Evolutionary conservation across 768 basidiomycete genomes (phyloP).

Genomic region (Tricholoma sp.): DNA sequence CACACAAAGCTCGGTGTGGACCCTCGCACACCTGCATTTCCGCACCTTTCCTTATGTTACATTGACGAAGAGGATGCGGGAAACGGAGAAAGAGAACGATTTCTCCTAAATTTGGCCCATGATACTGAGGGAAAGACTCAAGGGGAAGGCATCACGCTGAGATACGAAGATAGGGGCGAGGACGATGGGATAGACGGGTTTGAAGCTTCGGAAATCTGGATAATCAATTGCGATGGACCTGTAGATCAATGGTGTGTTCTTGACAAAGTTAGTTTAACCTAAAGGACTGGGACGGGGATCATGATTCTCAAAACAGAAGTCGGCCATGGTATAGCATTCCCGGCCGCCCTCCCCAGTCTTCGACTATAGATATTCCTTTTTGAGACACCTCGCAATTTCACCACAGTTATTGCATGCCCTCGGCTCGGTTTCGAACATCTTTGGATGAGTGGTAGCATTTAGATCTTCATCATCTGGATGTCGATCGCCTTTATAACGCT

Average conservation of each 20-base stretch:
- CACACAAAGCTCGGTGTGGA: slow-evolving; percentile 32
- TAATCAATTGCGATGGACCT: slow-evolving; percentile 52
- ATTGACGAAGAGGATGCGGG: slow-evolving; percentile 60
- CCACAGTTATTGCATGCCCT: slow-evolving; percentile 29
- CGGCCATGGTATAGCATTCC: no score
- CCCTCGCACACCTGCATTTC: slow-evolving; percentile 51
- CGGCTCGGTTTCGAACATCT: slow-evolving; percentile 22
- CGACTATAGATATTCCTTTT: slow-evolving; percentile 11
- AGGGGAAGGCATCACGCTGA: slow-evolving; percentile 23
- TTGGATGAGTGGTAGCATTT: slow-evolving; percentile 13
- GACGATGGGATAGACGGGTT: slow-evolving; percentile 40
- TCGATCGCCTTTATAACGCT: slow-evolving; percentile 26
- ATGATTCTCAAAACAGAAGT: background rate
- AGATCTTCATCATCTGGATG: slow-evolving; percentile 21
- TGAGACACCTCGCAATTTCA: slow-evolving; percentile 14
- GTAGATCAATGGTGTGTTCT: slow-evolving; percentile 54
- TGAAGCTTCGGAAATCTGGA: slow-evolving; percentile 49
- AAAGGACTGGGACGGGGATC: background rate
- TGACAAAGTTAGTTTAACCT: slow-evolving; percentile 23
- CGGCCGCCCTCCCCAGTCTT: background rate
- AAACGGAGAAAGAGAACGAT: slow-evolving; percentile 43
- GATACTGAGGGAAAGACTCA: slow-evolving; percentile 27
- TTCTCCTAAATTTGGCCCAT: slow-evolving; percentile 35
- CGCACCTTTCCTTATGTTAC: slow-evolving; percentile 74
- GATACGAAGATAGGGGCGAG: slow-evolving; percentile 23